Evolutionary conservation across 768 basidiomycete species (phyloP).

Genomic region (Panaeolus papilionaceus): DNA sequence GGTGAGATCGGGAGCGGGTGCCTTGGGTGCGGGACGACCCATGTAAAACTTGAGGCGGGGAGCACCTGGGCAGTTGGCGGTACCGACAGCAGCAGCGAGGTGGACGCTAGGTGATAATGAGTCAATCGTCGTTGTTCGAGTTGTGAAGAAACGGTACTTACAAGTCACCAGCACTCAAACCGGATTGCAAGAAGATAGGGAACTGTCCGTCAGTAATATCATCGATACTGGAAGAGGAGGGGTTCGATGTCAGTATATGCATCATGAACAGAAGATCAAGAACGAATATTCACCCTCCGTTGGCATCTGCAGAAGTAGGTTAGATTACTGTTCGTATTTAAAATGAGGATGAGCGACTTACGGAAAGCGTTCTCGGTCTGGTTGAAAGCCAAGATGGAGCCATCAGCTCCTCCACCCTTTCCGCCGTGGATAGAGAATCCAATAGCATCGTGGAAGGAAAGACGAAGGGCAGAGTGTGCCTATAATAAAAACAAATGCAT

Average conservation of each 20-base stretch:
- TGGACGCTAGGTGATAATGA: slow-evolving; percentile 12
- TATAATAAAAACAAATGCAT: neutral
- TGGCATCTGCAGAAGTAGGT: neutral
- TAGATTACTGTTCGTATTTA: neutral
- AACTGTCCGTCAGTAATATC: slow-evolving; percentile 18
- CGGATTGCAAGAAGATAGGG: slow-evolving; percentile 29
- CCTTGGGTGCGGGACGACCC: slow-evolving; percentile 27
- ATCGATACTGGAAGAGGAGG: slow-evolving; percentile 16
- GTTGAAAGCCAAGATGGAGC: slow-evolving; percentile 33
- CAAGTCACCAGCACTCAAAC: slow-evolving; percentile 50
- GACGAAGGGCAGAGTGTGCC: slow-evolving; percentile 28
- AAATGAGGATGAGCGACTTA: neutral
- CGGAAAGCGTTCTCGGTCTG: slow-evolving; percentile 30
- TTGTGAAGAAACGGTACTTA: slow-evolving; percentile 28
- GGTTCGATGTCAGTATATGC: neutral
- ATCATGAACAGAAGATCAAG: neutral
- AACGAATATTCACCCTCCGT: neutral
- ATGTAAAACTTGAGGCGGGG: slow-evolving; percentile 33
- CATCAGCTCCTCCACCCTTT: slow-evolving; percentile 35
- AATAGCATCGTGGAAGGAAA: slow-evolving; percentile 29
- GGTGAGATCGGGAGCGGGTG: slow-evolving; percentile 24
- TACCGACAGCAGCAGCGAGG: slow-evolving; percentile 25
- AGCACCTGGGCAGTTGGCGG: slow-evolving; percentile 39
- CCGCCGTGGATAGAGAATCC: slow-evolving; percentile 28
- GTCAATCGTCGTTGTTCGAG: slow-evolving; percentile 16